Conservation (phyloP, 2,329 filamentous ascomycete genomes). For the Arthroderma sp. region DNA sequence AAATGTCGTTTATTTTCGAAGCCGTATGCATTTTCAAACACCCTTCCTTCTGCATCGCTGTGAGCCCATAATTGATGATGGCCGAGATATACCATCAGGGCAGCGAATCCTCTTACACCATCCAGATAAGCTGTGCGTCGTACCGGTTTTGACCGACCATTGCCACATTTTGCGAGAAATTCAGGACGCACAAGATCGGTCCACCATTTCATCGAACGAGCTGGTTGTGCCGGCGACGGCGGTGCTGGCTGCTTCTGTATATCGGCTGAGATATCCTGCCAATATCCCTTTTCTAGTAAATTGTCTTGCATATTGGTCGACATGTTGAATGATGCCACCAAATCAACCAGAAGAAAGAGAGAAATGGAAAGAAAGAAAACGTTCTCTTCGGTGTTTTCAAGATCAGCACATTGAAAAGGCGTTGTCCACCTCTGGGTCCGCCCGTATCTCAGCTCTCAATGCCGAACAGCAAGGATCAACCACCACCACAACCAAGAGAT, state of each 20-base stretch:
- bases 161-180: background rate
- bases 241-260: background rate
- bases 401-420: no score
- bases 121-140: constrained; percentile 15
- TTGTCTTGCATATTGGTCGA: constrained; percentile 2
- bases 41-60: background rate
- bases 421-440: no score
- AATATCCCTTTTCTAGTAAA: constrained; percentile 14
- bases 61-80: constrained; percentile 3
- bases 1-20: constrained; percentile 9
- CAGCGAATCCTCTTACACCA: constrained; percentile 16
- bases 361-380: no score
- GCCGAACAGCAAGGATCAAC: no score
- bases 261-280: constrained; percentile 9
- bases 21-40: constrained; percentile 5
- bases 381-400: no score
- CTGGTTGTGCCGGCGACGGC: constrained; percentile 1
- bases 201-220: constrained; percentile 8
- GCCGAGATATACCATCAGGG: constrained; percentile 10
- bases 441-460: no score
- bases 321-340: no score
- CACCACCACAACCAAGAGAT: no score
- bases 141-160: background rate
- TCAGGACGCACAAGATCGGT: constrained; percentile 11
- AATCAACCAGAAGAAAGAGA: no score